Conservation (phyloP, 2,329 filamentous ascomycete species). For the Trichoderma arundinaceum region DNA sequence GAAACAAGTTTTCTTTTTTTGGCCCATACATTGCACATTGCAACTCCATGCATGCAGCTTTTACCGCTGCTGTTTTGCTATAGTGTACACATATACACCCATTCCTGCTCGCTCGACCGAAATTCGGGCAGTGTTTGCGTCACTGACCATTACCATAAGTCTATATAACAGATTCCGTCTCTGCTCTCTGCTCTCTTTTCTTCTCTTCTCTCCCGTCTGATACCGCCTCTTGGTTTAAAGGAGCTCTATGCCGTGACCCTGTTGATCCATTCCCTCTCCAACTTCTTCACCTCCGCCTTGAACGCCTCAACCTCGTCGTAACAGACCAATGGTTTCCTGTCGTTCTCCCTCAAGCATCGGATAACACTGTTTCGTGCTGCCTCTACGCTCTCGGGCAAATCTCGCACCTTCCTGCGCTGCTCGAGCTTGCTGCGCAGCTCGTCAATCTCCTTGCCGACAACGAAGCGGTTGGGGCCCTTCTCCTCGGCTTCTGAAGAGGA, state of each 20-base stretch:
- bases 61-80: conserved; percentile 39
- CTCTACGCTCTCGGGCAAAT: conserved; percentile 74
- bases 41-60: conserved; percentile 41
- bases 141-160: conserved; percentile 7
- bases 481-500: conserved; percentile 59
- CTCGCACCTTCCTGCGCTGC: conserved; percentile 67
- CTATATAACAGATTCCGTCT: background rate
- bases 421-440: conserved; percentile 65
- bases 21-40: conserved; percentile 39
- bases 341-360: conserved; percentile 80
- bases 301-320: conserved; percentile 92
- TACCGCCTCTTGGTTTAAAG: background rate
- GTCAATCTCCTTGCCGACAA: conserved; percentile 65
- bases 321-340: conserved; percentile 88
- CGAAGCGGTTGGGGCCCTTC: conserved; percentile 48
- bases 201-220: background rate
- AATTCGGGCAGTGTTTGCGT: conserved; percentile 13
- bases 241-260: conserved; percentile 65
- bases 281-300: conserved; percentile 82
- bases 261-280: conserved; percentile 89
- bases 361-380: conserved; percentile 77
- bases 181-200: background rate
- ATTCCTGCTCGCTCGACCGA: conserved; percentile 31
- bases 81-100: conserved; percentile 43
- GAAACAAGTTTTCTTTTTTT: conserved; percentile 1